Percentiles rank a stretch among this genome's conserved stretches.
Conservation (phyloP, 192 early-diverging fungal genomes). For the Entomortierella lignicola region DNA sequence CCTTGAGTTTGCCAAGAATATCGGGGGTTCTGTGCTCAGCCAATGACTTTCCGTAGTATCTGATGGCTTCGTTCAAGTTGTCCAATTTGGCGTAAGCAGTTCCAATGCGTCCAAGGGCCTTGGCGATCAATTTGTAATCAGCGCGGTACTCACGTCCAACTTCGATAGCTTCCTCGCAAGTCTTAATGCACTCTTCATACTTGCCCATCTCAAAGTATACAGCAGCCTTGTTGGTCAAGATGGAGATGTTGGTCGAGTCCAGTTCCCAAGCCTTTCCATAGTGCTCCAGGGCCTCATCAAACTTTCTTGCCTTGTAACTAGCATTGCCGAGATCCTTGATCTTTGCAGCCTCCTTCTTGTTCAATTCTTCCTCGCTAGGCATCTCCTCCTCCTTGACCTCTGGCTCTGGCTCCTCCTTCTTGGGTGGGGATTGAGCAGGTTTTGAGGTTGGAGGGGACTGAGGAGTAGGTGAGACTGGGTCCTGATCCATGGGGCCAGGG, state of each 20-base stretch:
- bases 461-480: constrained; percentile 12
- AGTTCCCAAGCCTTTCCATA: constrained; percentile 93
- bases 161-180: constrained; percentile 92
- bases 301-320: constrained; percentile 92
- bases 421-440: constrained; percentile 22
- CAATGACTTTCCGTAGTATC: constrained; percentile 91
- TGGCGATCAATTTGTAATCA: constrained; percentile 97
- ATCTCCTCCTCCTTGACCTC: constrained; percentile 53
- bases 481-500: constrained; percentile 54
- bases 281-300: constrained; percentile 88
- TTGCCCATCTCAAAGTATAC: constrained; percentile 95
- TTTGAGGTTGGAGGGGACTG: constrained; percentile 19
- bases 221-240: constrained; percentile 97
- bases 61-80: constrained; percentile 88
- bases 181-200: constrained; percentile 93
- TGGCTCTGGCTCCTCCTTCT: constrained; percentile 50
- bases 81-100: constrained; percentile 86
- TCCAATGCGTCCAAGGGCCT: constrained; percentile 92
- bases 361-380: constrained; percentile 69
- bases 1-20: constrained; percentile 87
- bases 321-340: constrained; percentile 91
- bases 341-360: constrained; percentile 74
- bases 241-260: constrained; percentile 90
- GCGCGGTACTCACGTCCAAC: constrained; percentile 88
- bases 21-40: constrained; percentile 97